Evolutionary conservation across 2,329 filamentous ascomycete species (phyloP).

Genomic region (Claviceps sp.): DNA sequence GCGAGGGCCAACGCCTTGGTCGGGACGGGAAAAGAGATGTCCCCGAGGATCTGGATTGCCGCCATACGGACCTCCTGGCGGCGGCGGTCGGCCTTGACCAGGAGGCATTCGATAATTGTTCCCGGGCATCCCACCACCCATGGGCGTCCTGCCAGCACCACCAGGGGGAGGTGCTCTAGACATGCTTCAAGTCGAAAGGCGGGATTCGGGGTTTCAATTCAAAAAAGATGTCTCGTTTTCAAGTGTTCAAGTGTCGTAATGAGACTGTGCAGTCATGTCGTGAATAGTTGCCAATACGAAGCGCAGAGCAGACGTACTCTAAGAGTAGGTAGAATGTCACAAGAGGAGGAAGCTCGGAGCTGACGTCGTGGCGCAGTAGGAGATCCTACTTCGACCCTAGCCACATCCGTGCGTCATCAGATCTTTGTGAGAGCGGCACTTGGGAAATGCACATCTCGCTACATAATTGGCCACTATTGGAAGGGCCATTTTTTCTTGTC

Average conservation of each 20-base stretch:
- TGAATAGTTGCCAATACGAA: background rate
- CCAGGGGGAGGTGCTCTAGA: constrained; percentile 16
- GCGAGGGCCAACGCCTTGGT: constrained; percentile 12
- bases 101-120: constrained; percentile 15
- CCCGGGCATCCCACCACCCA: constrained; percentile 16
- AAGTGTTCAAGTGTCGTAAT: background rate
- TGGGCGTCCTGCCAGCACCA: constrained; percentile 13
- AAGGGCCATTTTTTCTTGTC: too few relatives aligned
- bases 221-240: background rate
- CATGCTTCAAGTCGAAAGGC: constrained; percentile 12
- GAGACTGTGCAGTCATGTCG: background rate
- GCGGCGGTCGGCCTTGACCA: constrained; percentile 9
- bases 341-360: background rate
- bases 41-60: constrained; percentile 14
- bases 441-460: too few relatives aligned
- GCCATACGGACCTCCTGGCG: constrained; percentile 7
- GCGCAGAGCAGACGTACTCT: background rate
- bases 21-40: constrained; percentile 13
- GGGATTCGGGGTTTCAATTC: background rate
- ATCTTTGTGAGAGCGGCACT: background rate
- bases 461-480: too few relatives aligned
- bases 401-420: background rate
- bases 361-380: background rate
- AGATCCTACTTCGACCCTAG: background rate
- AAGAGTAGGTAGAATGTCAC: constrained; percentile 1